Evolutionary conservation across 2,329 filamentous ascomycete species (phyloP).

Genomic region (Nemania sp.): DNA sequence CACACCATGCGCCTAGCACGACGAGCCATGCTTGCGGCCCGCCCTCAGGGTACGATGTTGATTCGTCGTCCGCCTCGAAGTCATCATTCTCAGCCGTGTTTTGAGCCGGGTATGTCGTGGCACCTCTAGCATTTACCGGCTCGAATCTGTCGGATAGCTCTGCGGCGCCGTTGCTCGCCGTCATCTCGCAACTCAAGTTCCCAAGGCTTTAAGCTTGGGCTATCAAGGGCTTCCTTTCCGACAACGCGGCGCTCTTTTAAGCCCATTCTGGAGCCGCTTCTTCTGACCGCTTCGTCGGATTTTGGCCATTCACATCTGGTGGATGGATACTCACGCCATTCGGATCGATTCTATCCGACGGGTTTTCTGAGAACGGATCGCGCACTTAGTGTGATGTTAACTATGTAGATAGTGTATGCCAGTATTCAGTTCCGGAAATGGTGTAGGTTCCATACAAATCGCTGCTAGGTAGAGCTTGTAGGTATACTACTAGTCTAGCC

Average conservation of each 20-base stretch:
- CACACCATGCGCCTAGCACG: slow-evolving; percentile 34
- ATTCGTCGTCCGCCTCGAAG: slow-evolving; percentile 22
- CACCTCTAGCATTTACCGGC: background rate
- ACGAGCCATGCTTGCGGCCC: slow-evolving; percentile 36
- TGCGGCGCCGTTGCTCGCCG: background rate
- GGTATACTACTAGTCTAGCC: too few species aligned
- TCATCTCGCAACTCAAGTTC: background rate
- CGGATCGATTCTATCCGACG: slow-evolving; percentile 23
- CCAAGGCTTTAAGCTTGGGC: too few species aligned
- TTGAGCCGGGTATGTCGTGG: background rate
- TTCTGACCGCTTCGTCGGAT: background rate
- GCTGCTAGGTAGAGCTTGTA: too few species aligned
- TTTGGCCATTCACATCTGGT: background rate
- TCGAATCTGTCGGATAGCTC: background rate
- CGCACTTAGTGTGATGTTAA: too few species aligned
- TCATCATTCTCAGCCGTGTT: background rate
- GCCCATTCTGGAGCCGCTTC: too few species aligned
- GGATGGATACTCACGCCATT: slow-evolving; percentile 20
- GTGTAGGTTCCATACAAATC: too few species aligned
- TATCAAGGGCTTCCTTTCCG: too few species aligned
- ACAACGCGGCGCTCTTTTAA: too few species aligned
- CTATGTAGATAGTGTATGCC: too few species aligned
- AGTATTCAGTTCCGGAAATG: too few species aligned
- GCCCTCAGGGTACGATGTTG: slow-evolving; percentile 31
- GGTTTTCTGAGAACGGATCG: slow-evolving; percentile 9